Conservation (phyloP, 2,329 filamentous ascomycete genomes). For the Ramularia endophylla region DNA sequence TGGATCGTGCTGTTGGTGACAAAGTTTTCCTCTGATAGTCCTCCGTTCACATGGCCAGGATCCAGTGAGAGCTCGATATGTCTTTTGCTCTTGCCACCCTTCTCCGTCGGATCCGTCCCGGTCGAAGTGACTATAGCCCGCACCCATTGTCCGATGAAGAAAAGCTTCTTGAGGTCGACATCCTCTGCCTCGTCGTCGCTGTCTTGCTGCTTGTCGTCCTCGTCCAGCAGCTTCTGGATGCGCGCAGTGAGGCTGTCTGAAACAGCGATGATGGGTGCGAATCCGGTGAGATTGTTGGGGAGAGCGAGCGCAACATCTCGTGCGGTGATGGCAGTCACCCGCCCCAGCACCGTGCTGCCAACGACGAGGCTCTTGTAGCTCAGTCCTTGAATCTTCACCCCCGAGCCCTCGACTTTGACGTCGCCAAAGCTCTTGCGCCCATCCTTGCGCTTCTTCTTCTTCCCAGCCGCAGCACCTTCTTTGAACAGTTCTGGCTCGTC, state of each 20-base stretch:
- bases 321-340: constrained; percentile 72
- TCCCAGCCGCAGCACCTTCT: constrained; percentile 30
- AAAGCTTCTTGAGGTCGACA: constrained; percentile 68
- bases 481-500: constrained; percentile 43
- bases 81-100: constrained; percentile 61
- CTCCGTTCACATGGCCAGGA: constrained; percentile 70
- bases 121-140: constrained; percentile 78
- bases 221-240: constrained; percentile 61
- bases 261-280: constrained; percentile 85
- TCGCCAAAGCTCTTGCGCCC: constrained; percentile 17
- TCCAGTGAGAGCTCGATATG: constrained; percentile 83
- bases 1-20: constrained; percentile 74
- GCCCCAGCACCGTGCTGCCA: constrained; percentile 82
- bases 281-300: constrained; percentile 88
- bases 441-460: constrained; percentile 49
- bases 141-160: constrained; percentile 80
- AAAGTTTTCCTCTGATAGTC: constrained; percentile 65
- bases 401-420: constrained; percentile 39
- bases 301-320: constrained; percentile 75
- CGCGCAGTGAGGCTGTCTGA: constrained; percentile 72
- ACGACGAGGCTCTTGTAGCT: constrained; percentile 73
- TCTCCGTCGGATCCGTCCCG: constrained; percentile 53
- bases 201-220: constrained; percentile 46
- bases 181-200: constrained; percentile 51
- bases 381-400: constrained; percentile 73